Evolutionary conservation across 2,329 filamentous ascomycete genomes (phyloP), one percentile per base, ranked within the genome.

Genomic region (Pseudophaeomoniella oleicola): DNA sequence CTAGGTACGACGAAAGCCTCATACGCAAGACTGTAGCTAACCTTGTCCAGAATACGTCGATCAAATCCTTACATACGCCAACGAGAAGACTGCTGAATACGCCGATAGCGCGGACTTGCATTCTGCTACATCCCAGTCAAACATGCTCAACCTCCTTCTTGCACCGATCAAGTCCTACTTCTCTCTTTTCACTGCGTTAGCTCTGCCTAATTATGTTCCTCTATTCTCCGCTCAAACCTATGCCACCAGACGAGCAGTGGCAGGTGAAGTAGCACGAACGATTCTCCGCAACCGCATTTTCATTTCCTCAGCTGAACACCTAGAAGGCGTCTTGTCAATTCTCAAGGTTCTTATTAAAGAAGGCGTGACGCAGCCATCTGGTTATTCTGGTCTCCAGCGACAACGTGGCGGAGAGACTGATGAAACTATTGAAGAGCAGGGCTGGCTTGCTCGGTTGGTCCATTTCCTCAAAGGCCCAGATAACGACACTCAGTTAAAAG

Each of bases 381-480:
- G 84, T 18, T 94, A 94, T 49, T 79, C 87, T 1, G 83, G 84
- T 3, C 75, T 81, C 29, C 61, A 67, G 11, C 82, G 88, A 51
- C 71, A 84, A 44, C 77, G 85, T 42, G 73, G 75, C 14, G 66
- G 72, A 33, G 92, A 98, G 64, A 96, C 90, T 1, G 90, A 98
- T 43, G 92, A 98, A 63, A 96, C 88, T 0, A 77, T 96, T 51
- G 88, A 98, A 59, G 90, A 98, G 61, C 90, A 98, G 65, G 90
- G 90, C 36, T 94, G 86, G 86, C 69, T 98, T 37, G 90, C 90
- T 22, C 74, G 90, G 48, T 79, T 98, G 52, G 77, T 94, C 13
- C 90, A 98, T 60, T 66, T 94, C 38, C 74, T 98, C 36, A 70
- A 84, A 39, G 81, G 76, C 32, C 69, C 83, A 22, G 75, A 92